Percentiles rank a stretch among this genome's conserved stretches.
Evolutionary conservation across 1,284 basidiomycete genomes (phyloP).

Genomic region (Chiua sp.): DNA sequence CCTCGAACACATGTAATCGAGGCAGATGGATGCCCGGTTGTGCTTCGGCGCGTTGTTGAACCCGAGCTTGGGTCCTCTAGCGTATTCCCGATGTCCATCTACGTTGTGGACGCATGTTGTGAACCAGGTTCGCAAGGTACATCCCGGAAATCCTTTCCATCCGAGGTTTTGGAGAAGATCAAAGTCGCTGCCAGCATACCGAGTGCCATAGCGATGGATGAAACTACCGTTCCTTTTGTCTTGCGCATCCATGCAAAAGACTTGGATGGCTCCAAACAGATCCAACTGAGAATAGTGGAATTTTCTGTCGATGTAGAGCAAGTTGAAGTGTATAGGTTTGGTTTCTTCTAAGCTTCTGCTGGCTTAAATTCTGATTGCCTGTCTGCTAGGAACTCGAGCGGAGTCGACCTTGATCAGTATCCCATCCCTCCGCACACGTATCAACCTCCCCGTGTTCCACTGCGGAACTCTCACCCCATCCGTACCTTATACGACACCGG

Average conservation of each 20-base stretch:
- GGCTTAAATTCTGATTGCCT: conserved; percentile 11
- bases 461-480: conserved; percentile 59
- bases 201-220: conserved; percentile 52
- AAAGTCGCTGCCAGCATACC: conserved; percentile 68
- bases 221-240: conserved; percentile 53
- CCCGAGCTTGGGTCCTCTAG: conserved; percentile 37
- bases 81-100: conserved; percentile 29
- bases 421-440: conserved; percentile 57
- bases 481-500: conserved; percentile 59
- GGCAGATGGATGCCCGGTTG: conserved; percentile 43
- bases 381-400: conserved; percentile 44
- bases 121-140: conserved; percentile 10
- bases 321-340: conserved; percentile 67
- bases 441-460: conserved; percentile 67
- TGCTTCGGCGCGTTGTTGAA: conserved; percentile 52
- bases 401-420: conserved; percentile 48
- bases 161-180: conserved; percentile 61
- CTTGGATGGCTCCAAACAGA: conserved; percentile 50
- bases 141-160: conserved; percentile 45
- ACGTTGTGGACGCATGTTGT: conserved; percentile 31
- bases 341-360: conserved; percentile 9
- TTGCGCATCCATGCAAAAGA: conserved; percentile 65
- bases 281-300: conserved; percentile 56
- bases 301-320: conserved; percentile 65
- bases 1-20: conserved; percentile 43